Base-by-base conservation (phyloP, 257 asterid species). In the Mitragyna speciosa region DNA sequence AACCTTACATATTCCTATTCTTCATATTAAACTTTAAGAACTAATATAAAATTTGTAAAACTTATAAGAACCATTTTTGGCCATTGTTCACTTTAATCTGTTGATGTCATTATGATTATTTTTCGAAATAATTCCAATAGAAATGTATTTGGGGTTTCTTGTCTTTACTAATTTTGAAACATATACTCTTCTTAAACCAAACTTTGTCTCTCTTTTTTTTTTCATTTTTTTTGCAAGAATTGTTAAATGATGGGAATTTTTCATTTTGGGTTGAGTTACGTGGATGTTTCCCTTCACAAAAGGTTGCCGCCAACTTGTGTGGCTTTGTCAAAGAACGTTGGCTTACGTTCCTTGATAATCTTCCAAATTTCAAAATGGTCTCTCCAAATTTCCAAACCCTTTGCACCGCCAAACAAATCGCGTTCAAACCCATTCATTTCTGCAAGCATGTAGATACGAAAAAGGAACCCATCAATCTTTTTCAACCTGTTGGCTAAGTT, bases 381-480 rank as follows among this genome's bases (percentile, higher is more conserved):
- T 84, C 89, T 78, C 73, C 70, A 67, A 74, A 81, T 84, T 84
- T 84, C 88, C 79, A 82, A 80, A 86, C 33, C 66, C 54, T 70
- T 36, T 75, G 28, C 72, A 75, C 81, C 77, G 78, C 49, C 78
- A 72, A 51, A 54, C 22, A 7, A 48, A 17, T 78, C 77, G 14
- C 78, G 45, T 82, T 87, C 48, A 70, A 59, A 30, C 47, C 71
- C 81, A 58, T 76, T 63, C 78, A 41, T 71, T 79, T 76, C 59
- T 54, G 39, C 78, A 36, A 56, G 61, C 11, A 83, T 39, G n/a
- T n/a, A n/a, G n/a, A n/a, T n/a, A n/a, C n/a, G n/a, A n/a, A 11
- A 71, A 67, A 54, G 30, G 0, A 48, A 64, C 6, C 28, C 83
- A 61, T 79, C 49, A 17, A n/a, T 84, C 76, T 26, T 76, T 52